These are phyloP conservation scores for Penicillium tannophilum DNA, from an alignment of 495 filamentous ascomycete species.

Conservation along the genomic window DNA sequence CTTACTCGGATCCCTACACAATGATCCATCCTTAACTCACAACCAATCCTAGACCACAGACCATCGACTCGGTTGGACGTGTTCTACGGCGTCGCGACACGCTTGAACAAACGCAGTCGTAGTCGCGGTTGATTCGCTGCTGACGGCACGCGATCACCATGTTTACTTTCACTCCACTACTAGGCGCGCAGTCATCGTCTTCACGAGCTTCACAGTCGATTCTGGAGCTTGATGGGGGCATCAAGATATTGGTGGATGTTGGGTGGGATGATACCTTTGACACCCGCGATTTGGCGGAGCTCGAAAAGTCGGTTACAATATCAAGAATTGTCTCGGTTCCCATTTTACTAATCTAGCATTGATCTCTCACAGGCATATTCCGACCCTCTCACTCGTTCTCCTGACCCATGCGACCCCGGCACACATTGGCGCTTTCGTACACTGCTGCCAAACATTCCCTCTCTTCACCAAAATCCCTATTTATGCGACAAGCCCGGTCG, in stretches of 20 bases:
- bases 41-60: neutral
- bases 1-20: neutral
- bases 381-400: slow-evolving; percentile 90
- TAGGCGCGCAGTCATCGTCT: slow-evolving; percentile 79
- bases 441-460: slow-evolving; percentile 96
- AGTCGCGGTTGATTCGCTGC: slow-evolving; percentile 6
- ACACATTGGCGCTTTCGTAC: slow-evolving; percentile 90
- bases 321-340: neutral
- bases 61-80: slow-evolving; percentile 14
- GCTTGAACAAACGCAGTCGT: slow-evolving; percentile 3
- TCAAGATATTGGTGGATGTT: slow-evolving; percentile 92
- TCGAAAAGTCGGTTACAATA: slow-evolving; percentile 73
- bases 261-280: slow-evolving; percentile 96
- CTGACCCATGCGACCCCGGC: slow-evolving; percentile 89
- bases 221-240: slow-evolving; percentile 92
- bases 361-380: slow-evolving; percentile 66
- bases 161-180: slow-evolving; percentile 93
- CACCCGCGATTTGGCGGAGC: slow-evolving; percentile 71
- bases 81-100: slow-evolving; percentile 12
- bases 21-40: slow-evolving; percentile 4
- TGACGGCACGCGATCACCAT: slow-evolving; percentile 50
- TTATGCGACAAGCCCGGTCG: slow-evolving; percentile 92
- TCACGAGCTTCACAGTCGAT: slow-evolving; percentile 91
- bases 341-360: slow-evolving; percentile 14
- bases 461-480: slow-evolving; percentile 91